phyloP scores from a whole-genome alignment of 2,329 filamentous ascomycete genomes.

The Onygenales sp. region DNA sequence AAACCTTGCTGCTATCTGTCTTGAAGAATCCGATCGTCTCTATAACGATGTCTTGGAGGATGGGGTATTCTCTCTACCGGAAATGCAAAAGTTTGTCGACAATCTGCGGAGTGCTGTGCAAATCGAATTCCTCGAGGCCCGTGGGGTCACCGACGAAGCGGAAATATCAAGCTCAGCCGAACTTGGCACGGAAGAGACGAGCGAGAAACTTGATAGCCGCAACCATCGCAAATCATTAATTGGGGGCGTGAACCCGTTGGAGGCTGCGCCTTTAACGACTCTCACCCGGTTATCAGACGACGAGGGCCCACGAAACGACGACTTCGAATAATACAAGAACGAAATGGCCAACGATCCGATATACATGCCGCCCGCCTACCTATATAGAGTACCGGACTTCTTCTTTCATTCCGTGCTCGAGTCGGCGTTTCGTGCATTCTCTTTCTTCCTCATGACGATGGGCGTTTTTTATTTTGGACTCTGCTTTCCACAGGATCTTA shows the following conservation, averaged over 20 bases:
- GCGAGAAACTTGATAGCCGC: constrained; percentile 44
- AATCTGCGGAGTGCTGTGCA: constrained; percentile 34
- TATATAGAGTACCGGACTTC: too few species aligned
- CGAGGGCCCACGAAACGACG: constrained; percentile 30
- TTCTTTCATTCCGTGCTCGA: too few species aligned
- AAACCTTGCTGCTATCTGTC: constrained; percentile 66
- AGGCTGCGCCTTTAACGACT: constrained; percentile 40
- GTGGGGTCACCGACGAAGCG: constrained; percentile 24
- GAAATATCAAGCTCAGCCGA: constrained; percentile 21
- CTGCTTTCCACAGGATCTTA: neutral
- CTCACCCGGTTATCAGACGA: constrained; percentile 25
- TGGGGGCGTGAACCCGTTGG: constrained; percentile 38
- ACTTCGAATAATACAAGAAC: constrained; percentile 34
- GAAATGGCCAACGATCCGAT: too few species aligned
- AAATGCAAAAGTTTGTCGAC: constrained; percentile 41
- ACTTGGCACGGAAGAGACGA: constrained; percentile 31
- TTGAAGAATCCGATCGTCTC: constrained; percentile 56
- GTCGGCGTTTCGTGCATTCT: too few species aligned
- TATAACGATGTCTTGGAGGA: constrained; percentile 39
- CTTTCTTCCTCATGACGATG: too few species aligned
- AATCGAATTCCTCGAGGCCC: constrained; percentile 34
- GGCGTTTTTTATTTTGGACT: neutral
- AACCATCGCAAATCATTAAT: constrained; percentile 49
- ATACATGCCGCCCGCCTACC: too few species aligned
- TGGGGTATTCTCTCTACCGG: constrained; percentile 37